phyloP scores from a whole-genome alignment of 2,329 filamentous ascomycete genomes.

The Septoria petroselini region DNA sequence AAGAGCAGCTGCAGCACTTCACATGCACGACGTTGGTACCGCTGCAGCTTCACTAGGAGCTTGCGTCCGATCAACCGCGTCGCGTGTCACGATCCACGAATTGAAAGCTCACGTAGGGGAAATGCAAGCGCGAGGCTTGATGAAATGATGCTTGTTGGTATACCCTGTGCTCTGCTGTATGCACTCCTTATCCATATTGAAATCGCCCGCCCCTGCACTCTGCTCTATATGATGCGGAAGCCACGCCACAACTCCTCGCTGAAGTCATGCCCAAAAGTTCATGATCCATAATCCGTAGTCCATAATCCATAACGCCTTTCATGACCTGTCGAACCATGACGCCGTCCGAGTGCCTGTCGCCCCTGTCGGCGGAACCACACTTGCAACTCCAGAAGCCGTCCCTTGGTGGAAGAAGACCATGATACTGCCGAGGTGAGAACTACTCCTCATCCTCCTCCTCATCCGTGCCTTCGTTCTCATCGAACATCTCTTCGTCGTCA shows the following conservation, averaged over 20 bases:
- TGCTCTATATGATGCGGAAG: slow-evolving; percentile 10
- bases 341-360: slow-evolving; percentile 6
- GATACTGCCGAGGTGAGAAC: neutral
- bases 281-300: too few relatives aligned
- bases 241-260: slow-evolving; percentile 21
- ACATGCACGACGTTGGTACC: neutral
- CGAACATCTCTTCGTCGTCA: slow-evolving; percentile 52
- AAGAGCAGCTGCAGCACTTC: slow-evolving; percentile 1
- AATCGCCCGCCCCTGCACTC: slow-evolving; percentile 1
- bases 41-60: slow-evolving; percentile 2
- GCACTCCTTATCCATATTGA: slow-evolving; percentile 2
- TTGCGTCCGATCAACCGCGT: neutral
- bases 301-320: too few relatives aligned
- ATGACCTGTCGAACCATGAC: too few relatives aligned
- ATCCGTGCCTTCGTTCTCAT: slow-evolving; percentile 55
- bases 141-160: neutral
- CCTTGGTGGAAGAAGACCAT: neutral
- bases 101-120: too few relatives aligned
- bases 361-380: neutral
- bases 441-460: slow-evolving; percentile 22
- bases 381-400: neutral
- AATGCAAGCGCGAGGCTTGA: too few relatives aligned
- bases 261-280: slow-evolving; percentile 15
- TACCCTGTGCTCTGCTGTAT: slow-evolving; percentile 1
- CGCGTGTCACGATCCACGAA: too few relatives aligned